Base-by-base conservation (phyloP, 257 asterid genomes). In the Henckelia pumila region DNA sequence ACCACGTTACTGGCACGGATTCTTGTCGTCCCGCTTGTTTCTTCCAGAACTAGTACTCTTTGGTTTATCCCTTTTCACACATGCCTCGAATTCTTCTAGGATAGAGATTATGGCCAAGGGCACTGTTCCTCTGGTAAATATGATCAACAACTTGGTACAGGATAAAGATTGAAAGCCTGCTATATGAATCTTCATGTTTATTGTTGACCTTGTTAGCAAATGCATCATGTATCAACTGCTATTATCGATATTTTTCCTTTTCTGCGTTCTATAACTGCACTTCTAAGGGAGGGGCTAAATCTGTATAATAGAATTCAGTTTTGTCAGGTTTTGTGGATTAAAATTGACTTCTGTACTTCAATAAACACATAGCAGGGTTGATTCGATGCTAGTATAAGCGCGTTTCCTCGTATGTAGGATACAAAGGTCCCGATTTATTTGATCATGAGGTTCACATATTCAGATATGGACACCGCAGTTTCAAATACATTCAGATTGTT, bases 1-100 rank as follows among this genome's bases (percentile, higher is more conserved):
- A 70, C 97, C 99, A 30, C 89, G 92, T 40, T 90, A 86, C 70
- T 93, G 99, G 99, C 99, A 93, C 25, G 97, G 99, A 5, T 93
- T 93, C 80, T 81, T 93, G 79, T 93, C 99, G 1, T 93, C 99
- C 7, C 80, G 99, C 67, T 74, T 93, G 61, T 93, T 88, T 79
- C 91, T 90, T 59, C 99, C 96, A 0, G 97, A 93, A 71, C 92
- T 93, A 11, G 14, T 84, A 23, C 73, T 83, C 64, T 93, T 93
- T 59, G 99, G 96, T 21, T 78, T 93, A 47, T 81, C 97, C 23
- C 95, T 93, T 32, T 93, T 93, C 71, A 61, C 78, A 28, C 84
- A 81, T 25, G 99, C 99, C 57, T 47, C 55, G 16, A 47, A 47
- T 47, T 14, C 55, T 20, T 47, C 55, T 14, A 47, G 55, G 21